Percentiles rank a stretch among this genome's conserved stretches.
These are phyloP conservation scores for Vanrija humicola DNA, from an alignment of 1,284 basidiomycete genomes.

Conservation along the genomic window DNA sequence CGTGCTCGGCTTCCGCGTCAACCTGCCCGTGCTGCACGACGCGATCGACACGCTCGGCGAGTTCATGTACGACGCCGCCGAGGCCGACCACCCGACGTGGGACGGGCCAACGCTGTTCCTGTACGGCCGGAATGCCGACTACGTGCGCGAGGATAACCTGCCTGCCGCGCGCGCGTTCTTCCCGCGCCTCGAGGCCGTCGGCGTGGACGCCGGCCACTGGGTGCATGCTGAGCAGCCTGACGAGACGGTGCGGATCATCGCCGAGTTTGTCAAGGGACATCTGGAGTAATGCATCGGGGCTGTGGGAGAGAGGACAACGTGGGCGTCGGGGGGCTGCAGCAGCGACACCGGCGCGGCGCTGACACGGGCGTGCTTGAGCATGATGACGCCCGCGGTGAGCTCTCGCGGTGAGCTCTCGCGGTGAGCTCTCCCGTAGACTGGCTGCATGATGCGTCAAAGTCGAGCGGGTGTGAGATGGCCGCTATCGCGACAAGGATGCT, in stretches of 20 bases:
- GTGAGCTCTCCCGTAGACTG: no score
- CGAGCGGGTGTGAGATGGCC: no score
- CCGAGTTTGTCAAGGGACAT: constrained; percentile 28
- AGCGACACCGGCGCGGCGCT: no score
- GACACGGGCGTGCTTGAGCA: no score
- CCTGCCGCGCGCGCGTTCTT: constrained; percentile 51
- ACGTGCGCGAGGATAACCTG: constrained; percentile 53
- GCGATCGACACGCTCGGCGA: constrained; percentile 53
- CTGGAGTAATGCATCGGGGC: no score
- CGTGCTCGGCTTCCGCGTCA: constrained; percentile 53
- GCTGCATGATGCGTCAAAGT: no score
- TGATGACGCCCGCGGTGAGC: no score
- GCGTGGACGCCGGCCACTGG: constrained; percentile 48
- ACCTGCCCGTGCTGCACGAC: constrained; percentile 49
- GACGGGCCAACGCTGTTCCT: constrained; percentile 53
- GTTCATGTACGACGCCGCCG: constrained; percentile 50
- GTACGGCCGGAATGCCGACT: constrained; percentile 53
- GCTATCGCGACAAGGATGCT: no score
- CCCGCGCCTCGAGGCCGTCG: constrained; percentile 48
- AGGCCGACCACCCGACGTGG: constrained; percentile 29
- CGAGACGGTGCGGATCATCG: constrained; percentile 38
- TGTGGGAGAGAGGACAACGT: no score
- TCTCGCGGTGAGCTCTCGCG: no score
- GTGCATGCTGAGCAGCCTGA: constrained; percentile 47
- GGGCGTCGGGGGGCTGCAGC: no score